Evolutionary conservation across 2,329 filamentous ascomycete species (phyloP), one percentile per base, ranked within the genome.

Genomic region (Fusarium sambucinum): DNA sequence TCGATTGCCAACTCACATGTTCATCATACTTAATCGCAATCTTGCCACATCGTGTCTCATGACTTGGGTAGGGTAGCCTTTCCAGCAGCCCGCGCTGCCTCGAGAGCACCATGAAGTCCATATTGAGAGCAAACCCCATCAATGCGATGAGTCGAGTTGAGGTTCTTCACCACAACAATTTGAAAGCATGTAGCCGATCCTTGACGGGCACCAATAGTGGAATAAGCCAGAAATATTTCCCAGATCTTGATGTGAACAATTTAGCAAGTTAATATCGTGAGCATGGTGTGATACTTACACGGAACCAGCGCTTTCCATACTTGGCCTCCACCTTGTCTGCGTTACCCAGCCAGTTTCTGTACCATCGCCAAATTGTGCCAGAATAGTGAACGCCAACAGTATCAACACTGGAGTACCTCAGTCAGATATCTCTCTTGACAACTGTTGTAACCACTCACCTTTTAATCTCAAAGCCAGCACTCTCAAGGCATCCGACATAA

Each of bases 301-400:
- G 89, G 87, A 92, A 97, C 95, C 94, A 97, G 76, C 92, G 86
- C 74, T 90, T 88, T 71, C 95, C 95, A 77, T 97, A 97, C 84
- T 97, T 97, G 76, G 91, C 92, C 78, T 91, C 87, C 66, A 97
- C 90, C 83, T 96, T 96, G 61, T 96, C 93, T 72, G 87, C 86
- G 85, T 97, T 97, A 80, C 86, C 93, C 77, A 97, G 86, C 95
- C 94, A 97, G 86, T 97, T 97, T 71, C 94, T 87, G 84, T 97
- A 97, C 94, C 94, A 97, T 78, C 92, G 88, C 95, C 95, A 97
- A 55, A 97, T 84, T 17, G 94, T 97, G 45, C 93, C 93, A 30
- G 92, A 96, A 83, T 97, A 97, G 83, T 97, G 94, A 23, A 97
- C 92, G 74, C 94, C 94, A 73, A 97, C 87, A 33, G 94, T 97